These are phyloP conservation scores for Cornus kousa DNA, from an alignment of 148 eudicot species.

Conservation along the genomic window DNA sequence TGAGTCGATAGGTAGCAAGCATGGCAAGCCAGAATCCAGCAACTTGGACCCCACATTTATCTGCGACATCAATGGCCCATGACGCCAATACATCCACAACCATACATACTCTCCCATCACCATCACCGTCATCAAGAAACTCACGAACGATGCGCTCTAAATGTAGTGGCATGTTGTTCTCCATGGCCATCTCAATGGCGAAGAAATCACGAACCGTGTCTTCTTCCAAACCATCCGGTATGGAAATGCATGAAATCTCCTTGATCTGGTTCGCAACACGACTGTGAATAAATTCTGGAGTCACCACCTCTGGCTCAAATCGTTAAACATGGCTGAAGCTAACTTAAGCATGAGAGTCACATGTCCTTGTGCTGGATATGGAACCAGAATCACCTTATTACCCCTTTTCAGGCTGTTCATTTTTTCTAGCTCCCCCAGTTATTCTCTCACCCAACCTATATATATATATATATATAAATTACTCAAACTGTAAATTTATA, in stretches of 20 bases:
- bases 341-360: slow-evolving; percentile 50
- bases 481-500: no score
- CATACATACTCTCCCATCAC: slow-evolving; percentile 19
- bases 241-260: slow-evolving; percentile 17
- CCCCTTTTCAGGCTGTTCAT: background rate
- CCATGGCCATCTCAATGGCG: slow-evolving; percentile 47
- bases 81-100: slow-evolving; percentile 57
- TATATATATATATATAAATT: no score
- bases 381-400: slow-evolving; percentile 30
- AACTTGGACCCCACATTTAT: slow-evolving; percentile 29
- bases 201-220: slow-evolving; percentile 36
- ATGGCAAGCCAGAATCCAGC: slow-evolving; percentile 88
- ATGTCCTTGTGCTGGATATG: slow-evolving; percentile 60
- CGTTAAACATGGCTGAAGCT: slow-evolving; percentile 23
- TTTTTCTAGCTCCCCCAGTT: no score
- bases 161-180: slow-evolving; percentile 31
- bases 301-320: slow-evolving; percentile 28
- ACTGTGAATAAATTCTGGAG: slow-evolving; percentile 41
- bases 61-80: slow-evolving; percentile 58
- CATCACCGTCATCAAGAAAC: slow-evolving; percentile 4
- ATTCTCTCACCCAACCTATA: background rate
- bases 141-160: slow-evolving; percentile 24
- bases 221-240: slow-evolving; percentile 34
- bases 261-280: slow-evolving; percentile 17
- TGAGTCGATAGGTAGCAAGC: slow-evolving; percentile 52